Percentiles rank a stretch among this genome's conserved stretches.
Conservation (phyloP, 2,329 filamentous ascomycete genomes). For the Microsporum canis region DNA sequence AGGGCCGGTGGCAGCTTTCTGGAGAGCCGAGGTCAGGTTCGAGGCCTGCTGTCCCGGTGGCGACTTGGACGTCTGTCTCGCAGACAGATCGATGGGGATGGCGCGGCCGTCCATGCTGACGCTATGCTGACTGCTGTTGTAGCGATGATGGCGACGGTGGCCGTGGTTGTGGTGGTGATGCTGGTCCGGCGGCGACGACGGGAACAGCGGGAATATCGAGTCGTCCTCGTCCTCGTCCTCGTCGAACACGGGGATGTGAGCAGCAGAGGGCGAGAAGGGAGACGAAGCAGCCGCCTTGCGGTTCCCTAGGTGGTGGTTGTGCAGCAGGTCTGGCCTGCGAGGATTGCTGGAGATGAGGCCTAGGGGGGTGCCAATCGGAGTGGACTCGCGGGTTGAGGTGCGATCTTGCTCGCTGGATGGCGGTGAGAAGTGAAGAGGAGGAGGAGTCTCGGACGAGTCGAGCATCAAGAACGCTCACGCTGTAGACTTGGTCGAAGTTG, state of each 20-base stretch:
- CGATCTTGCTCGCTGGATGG: conserved; percentile 37
- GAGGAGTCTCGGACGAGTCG: conserved; percentile 41
- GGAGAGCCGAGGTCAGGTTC: conserved; percentile 51
- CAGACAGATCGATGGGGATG: conserved; percentile 49
- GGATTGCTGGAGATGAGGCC: conserved; percentile 35
- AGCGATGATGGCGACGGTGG: conserved; percentile 1
- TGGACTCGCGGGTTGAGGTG: conserved; percentile 41
- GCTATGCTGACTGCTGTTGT: conserved; percentile 2
- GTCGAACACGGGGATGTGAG: conserved; percentile 12
- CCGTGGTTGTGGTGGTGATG: background rate
- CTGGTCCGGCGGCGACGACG: conserved; percentile 23
- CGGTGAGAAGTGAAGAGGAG: conserved; percentile 42
- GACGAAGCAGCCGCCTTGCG: conserved; percentile 24
- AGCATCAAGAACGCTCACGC: conserved; percentile 36
- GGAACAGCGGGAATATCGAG: conserved; percentile 31
- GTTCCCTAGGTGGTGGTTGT: conserved; percentile 23
- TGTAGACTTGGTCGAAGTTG: background rate
- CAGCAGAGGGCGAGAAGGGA: conserved; percentile 8
- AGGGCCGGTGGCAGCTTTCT: conserved; percentile 37
- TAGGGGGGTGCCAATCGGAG: conserved; percentile 39
- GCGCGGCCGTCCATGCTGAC: conserved; percentile 43
- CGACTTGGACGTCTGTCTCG: conserved; percentile 45
- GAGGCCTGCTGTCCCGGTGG: conserved; percentile 50
- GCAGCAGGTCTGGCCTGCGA: conserved; percentile 31
- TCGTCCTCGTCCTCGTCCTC: conserved; percentile 23